Percentiles rank a stretch among this genome's conserved stretches.
These are phyloP conservation scores for Paecilomyces formosus DNA, from an alignment of 2,329 filamentous ascomycete genomes.

Conservation along the genomic window DNA sequence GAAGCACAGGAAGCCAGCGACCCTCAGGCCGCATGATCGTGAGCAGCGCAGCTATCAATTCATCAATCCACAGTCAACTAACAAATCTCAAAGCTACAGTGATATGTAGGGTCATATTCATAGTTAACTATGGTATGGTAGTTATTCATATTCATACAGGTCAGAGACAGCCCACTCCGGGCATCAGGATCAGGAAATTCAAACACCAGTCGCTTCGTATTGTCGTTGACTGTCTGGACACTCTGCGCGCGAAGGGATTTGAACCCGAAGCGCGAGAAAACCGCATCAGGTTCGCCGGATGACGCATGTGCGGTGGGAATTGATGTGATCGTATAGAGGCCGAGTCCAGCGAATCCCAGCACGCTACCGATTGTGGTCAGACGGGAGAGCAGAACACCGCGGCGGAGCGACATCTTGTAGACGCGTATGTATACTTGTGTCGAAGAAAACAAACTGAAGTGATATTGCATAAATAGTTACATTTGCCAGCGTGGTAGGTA, in stretches of 20 bases:
- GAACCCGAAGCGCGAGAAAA: neutral
- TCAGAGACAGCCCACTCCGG: constrained; percentile 3
- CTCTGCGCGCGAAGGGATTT: neutral
- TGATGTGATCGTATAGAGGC: neutral
- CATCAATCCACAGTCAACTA: neutral
- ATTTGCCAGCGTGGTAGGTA: neutral
- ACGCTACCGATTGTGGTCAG: neutral
- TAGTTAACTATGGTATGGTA: too few species aligned
- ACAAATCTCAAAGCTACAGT: too few species aligned
- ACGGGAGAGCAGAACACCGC: too few species aligned
- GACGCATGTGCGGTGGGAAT: neutral
- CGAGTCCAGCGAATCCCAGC: neutral
- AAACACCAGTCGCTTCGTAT: constrained; percentile 6
- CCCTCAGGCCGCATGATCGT: constrained; percentile 54
- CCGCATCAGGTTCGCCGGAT: neutral
- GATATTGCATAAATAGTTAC: neutral
- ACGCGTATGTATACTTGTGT: neutral
- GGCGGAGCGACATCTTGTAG: neutral
- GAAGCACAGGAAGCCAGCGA: constrained; percentile 50
- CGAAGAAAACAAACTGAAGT: neutral
- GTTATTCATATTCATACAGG: constrained; percentile 1
- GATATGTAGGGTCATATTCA: too few species aligned
- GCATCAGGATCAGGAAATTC: constrained; percentile 2
- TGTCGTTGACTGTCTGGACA: constrained; percentile 5
- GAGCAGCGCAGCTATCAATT: constrained; percentile 47